Conservation (phyloP, 768 basidiomycete genomes). For the Kwoniella sp. region DNA sequence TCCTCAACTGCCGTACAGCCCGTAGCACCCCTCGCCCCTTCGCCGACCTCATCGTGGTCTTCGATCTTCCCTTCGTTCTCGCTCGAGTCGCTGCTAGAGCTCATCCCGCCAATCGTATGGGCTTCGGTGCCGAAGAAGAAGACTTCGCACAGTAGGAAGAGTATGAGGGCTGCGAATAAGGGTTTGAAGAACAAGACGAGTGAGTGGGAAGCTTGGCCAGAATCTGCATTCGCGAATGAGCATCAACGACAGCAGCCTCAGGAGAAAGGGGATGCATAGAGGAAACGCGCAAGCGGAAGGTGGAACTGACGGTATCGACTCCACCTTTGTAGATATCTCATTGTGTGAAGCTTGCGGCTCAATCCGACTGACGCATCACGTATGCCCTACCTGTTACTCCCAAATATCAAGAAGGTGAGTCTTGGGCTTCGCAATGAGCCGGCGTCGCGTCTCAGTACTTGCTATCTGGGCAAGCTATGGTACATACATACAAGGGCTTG, state of each 20-base stretch:
- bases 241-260: neutral
- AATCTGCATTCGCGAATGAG: no score
- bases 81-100: slow-evolving; percentile 64
- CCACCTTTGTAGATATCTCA: slow-evolving; percentile 69
- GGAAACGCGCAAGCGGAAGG: neutral
- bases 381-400: slow-evolving; percentile 80
- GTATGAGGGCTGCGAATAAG: slow-evolving; percentile 93
- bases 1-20: slow-evolving; percentile 19
- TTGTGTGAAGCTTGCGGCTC: slow-evolving; percentile 86
- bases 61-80: slow-evolving; percentile 50
- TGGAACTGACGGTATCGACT: slow-evolving; percentile 24
- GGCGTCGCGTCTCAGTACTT: no score
- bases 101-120: slow-evolving; percentile 83
- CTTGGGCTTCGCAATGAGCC: neutral
- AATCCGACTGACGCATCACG: slow-evolving; percentile 83
- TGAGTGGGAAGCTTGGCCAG: slow-evolving; percentile 55
- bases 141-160: slow-evolving; percentile 86
- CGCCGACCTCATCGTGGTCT: slow-evolving; percentile 24
- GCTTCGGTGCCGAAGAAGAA: slow-evolving; percentile 90
- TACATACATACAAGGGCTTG: neutral
- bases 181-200: slow-evolving; percentile 92
- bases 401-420: slow-evolving; percentile 66
- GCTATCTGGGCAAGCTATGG: no score
- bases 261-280: neutral
- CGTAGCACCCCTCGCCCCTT: slow-evolving; percentile 4